These are phyloP conservation scores for Fraxinus albicans DNA, from an alignment of 305 asterid genomes.

Conservation along the genomic window DNA sequence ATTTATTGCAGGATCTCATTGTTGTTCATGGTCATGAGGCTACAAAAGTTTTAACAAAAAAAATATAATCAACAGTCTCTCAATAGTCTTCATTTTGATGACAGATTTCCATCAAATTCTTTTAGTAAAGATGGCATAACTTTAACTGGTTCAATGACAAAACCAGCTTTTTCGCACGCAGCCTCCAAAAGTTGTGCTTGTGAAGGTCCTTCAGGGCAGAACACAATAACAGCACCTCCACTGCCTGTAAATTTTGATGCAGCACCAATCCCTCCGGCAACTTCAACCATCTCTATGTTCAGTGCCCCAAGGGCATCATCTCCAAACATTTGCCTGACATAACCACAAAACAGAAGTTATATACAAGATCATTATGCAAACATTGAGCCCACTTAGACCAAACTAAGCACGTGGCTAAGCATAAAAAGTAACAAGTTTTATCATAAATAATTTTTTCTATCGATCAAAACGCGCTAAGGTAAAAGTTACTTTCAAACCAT, in stretches of 20 bases:
- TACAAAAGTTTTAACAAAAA: not conserved
- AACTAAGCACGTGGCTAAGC: not conserved
- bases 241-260: conserved; percentile 95
- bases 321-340: conserved; percentile 68
- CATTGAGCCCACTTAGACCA: not conserved
- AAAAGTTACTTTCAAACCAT: not conserved
- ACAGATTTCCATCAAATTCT: conserved; percentile 34
- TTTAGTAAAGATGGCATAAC: conserved; percentile 55
- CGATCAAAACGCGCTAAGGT: not conserved
- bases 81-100: conserved; percentile 18
- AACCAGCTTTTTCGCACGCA: conserved; percentile 59
- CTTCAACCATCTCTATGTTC: conserved; percentile 75
- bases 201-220: conserved; percentile 72
- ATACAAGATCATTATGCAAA: not conserved
- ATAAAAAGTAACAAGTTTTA: not conserved
- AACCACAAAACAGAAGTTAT: not conserved
- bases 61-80: not conserved
- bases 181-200: conserved; percentile 68
- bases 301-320: conserved; percentile 63
- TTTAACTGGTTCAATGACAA: conserved; percentile 46
- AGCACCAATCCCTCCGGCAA: conserved; percentile 69
- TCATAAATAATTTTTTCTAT: not conserved
- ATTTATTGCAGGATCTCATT: not conserved
- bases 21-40: not conserved
- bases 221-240: conserved; percentile 83